These are phyloP conservation scores for Pythium sp. DNA, from an alignment of 352 stramenopile genomes.

Conservation along the genomic window DNA sequence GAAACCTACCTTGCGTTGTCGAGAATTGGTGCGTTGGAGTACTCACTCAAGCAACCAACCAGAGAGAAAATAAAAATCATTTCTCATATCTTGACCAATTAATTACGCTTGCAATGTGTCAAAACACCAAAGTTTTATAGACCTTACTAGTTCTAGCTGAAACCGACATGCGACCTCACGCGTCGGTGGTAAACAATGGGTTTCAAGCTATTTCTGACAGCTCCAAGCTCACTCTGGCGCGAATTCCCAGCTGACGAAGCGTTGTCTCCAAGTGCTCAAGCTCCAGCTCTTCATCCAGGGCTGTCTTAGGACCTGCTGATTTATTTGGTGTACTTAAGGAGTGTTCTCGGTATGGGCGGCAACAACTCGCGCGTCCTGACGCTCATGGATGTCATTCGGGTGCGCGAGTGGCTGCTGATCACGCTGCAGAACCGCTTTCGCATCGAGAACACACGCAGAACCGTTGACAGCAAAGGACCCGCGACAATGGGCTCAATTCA, in stretches of 20 bases:
- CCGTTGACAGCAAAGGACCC: background rate
- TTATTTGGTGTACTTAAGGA: no score
- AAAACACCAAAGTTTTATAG: no score
- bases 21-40: background rate
- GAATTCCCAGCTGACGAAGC: background rate
- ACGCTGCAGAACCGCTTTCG: conserved; percentile 22
- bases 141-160: no score
- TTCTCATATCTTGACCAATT: no score
- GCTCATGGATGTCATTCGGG: conserved; percentile 22
- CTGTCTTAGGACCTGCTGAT: background rate
- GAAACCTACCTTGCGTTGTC: background rate
- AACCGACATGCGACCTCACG: no score
- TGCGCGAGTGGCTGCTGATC: conserved; percentile 37
- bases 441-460: background rate
- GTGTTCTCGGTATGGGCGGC: conserved; percentile 23
- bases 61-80: no score
- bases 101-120: no score
- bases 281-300: background rate
- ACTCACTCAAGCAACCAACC: no score
- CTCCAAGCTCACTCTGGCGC: background rate
- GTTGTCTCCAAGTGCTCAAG: background rate
- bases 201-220: background rate
- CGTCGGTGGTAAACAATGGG: background rate
- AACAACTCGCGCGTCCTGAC: conserved; percentile 28
- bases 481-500: conserved; percentile 14